Conservation (phyloP, 2,329 filamentous ascomycete species). For the Didymella segeticola region DNA sequence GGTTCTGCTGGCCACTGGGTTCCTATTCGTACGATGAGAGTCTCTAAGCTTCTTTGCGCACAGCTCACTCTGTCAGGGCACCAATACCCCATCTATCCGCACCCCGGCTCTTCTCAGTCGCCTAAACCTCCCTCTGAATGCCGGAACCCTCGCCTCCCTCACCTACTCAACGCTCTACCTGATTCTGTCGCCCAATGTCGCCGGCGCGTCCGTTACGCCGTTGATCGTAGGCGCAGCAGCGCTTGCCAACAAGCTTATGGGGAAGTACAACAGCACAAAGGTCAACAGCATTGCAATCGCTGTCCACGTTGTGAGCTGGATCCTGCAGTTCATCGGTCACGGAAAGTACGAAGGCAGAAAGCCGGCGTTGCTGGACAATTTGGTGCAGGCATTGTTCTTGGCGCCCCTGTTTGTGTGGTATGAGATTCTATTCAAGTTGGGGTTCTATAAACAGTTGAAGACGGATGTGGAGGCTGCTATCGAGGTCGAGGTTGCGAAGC, state of each 20-base stretch:
- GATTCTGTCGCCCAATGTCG: conserved; percentile 84
- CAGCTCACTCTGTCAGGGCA: conserved; percentile 52
- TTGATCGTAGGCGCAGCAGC: conserved; percentile 77
- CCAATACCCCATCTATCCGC: conserved; percentile 61
- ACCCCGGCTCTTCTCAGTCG: conserved; percentile 39
- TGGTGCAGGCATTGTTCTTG: conserved; percentile 88
- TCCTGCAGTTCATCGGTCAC: conserved; percentile 89
- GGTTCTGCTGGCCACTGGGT: conserved; percentile 71
- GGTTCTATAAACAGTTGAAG: conserved; percentile 73
- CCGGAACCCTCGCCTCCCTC: conserved; percentile 59
- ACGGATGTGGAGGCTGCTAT: conserved; percentile 42
- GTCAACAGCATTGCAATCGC: conserved; percentile 69
- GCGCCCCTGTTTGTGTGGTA: conserved; percentile 98
- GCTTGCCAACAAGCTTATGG: conserved; percentile 73
- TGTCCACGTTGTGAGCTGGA: conserved; percentile 77
- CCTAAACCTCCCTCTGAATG: conserved; percentile 49
- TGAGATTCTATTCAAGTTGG: conserved; percentile 84
- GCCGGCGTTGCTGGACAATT: conserved; percentile 86
- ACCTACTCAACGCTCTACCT: conserved; percentile 82
- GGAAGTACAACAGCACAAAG: conserved; percentile 60
- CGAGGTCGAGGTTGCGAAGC: conserved; percentile 57
- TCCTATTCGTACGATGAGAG: conserved; percentile 68
- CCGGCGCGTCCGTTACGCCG: conserved; percentile 75
- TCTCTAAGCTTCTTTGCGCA: neutral
- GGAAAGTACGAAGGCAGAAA: conserved; percentile 86